These are phyloP conservation scores for Aureobasidium uvarum DNA, from an alignment of 2,329 filamentous ascomycete genomes.

Conservation along the genomic window DNA sequence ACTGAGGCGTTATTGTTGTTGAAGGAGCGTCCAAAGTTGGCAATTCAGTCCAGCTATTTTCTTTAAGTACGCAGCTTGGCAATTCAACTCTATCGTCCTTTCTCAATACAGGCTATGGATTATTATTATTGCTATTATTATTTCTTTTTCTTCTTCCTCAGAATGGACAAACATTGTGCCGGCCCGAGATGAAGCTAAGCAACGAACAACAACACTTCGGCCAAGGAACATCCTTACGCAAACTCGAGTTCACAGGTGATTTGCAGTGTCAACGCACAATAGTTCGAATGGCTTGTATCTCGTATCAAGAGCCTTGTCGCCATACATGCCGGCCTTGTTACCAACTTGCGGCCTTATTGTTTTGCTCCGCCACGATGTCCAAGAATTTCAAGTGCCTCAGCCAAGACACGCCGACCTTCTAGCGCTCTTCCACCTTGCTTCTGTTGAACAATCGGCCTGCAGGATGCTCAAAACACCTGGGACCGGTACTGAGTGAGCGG, in stretches of 20 bases:
- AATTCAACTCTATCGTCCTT: neutral
- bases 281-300: neutral
- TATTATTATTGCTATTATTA: too few relatives aligned
- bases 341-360: constrained; percentile 10
- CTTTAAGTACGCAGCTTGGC: neutral
- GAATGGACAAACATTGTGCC: neutral
- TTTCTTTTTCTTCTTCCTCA: neutral
- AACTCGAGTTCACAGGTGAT: neutral
- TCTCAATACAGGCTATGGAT: neutral
- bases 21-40: neutral
- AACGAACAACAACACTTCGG: neutral
- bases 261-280: constrained; percentile 3
- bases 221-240: too few relatives aligned
- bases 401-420: constrained; percentile 22
- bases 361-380: constrained; percentile 22
- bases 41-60: neutral
- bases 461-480: neutral
- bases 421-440: constrained; percentile 21
- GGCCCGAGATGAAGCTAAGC: constrained; percentile 9
- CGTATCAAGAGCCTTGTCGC: constrained; percentile 3
- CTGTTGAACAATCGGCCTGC: constrained; percentile 7
- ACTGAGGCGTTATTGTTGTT: neutral
- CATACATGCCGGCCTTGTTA: constrained; percentile 7
- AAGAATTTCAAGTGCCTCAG: neutral
- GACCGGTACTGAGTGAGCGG: neutral